These are phyloP conservation scores for Juncus effusus DNA, from an alignment of 176 grass and related monocot species.

Conservation along the genomic window DNA sequence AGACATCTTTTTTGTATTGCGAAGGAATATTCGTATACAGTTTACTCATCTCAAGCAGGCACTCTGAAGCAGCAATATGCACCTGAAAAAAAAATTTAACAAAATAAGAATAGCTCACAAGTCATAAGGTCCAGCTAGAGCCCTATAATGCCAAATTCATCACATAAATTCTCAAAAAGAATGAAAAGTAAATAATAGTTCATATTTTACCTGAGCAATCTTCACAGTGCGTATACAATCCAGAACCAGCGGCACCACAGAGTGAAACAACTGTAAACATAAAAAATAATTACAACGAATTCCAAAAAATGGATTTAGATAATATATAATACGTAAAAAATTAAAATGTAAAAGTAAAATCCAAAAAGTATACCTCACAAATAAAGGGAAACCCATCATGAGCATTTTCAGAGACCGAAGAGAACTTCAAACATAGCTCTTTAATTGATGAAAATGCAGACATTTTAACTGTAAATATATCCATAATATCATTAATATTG, in stretches of 20 bases:
- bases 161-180: slow-evolving; percentile 14
- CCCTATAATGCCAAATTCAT: not conserved
- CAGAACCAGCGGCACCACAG: slow-evolving; percentile 53
- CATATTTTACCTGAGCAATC: slow-evolving; percentile 73
- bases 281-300: slow-evolving; percentile 34
- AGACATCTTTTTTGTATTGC: slow-evolving; percentile 43
- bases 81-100: slow-evolving; percentile 40
- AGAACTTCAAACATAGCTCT: slow-evolving; percentile 71
- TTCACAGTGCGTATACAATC: slow-evolving; percentile 62
- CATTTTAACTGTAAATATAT: slow-evolving; percentile 68
- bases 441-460: slow-evolving; percentile 78
- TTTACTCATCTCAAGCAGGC: slow-evolving; percentile 70
- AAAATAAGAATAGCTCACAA: slow-evolving; percentile 4
- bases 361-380: slow-evolving; percentile 52
- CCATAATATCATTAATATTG: slow-evolving; percentile 9
- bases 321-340: slow-evolving; percentile 8
- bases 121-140: not conserved
- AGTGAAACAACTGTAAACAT: slow-evolving; percentile 66
- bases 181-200: not conserved
- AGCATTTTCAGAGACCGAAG: slow-evolving; percentile 28
- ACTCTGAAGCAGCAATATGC: slow-evolving; percentile 74
- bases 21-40: slow-evolving; percentile 69
- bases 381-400: slow-evolving; percentile 46
- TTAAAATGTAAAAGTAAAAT: slow-evolving; percentile 20
- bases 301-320: slow-evolving; percentile 22